phyloP scores from a whole-genome alignment of 129 eudicot genomes.

The Artemisia argyi region DNA sequence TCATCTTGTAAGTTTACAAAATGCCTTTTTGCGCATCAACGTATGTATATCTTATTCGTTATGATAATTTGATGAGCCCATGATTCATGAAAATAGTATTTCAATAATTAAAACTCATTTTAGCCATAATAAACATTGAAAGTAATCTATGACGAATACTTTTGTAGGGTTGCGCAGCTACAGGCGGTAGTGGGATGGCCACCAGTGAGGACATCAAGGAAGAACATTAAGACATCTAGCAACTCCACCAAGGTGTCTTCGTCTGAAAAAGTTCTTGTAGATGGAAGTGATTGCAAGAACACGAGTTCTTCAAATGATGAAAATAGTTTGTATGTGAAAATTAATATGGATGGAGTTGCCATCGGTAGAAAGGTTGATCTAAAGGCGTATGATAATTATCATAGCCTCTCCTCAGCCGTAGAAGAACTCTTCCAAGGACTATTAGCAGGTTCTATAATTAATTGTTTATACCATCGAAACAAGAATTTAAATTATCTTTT shows the following conservation, averaged over 20 bases:
- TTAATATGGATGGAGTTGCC: slow-evolving; percentile 77
- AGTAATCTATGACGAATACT: too few relatives aligned
- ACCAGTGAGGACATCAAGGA: slow-evolving; percentile 57
- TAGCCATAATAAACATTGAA: too few relatives aligned
- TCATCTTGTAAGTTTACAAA: too few relatives aligned
- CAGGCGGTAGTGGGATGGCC: slow-evolving; percentile 71
- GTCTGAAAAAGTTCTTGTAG: slow-evolving; percentile 7
- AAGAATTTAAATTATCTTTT: too few relatives aligned
- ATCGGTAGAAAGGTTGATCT: slow-evolving; percentile 80
- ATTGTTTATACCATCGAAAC: too few relatives aligned
- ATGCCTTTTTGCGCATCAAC: background rate
- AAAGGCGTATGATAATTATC: slow-evolving; percentile 54
- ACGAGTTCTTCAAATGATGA: slow-evolving; percentile 21
- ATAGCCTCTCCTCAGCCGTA: slow-evolving; percentile 59
- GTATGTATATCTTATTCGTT: background rate
- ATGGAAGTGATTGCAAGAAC: slow-evolving; percentile 26
- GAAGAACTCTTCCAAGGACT: slow-evolving; percentile 68
- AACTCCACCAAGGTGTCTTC: slow-evolving; percentile 29
- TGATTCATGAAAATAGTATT: background rate
- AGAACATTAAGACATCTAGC: slow-evolving; percentile 49
- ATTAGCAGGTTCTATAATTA: slow-evolving; percentile 46
- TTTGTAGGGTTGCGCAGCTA: slow-evolving; percentile 29
- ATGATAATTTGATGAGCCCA: background rate
- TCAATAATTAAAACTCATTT: too few relatives aligned
- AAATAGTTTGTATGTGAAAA: slow-evolving; percentile 59